Base-by-base conservation (phyloP, 179 eudicot species). In the Nepenthes alata region DNA sequence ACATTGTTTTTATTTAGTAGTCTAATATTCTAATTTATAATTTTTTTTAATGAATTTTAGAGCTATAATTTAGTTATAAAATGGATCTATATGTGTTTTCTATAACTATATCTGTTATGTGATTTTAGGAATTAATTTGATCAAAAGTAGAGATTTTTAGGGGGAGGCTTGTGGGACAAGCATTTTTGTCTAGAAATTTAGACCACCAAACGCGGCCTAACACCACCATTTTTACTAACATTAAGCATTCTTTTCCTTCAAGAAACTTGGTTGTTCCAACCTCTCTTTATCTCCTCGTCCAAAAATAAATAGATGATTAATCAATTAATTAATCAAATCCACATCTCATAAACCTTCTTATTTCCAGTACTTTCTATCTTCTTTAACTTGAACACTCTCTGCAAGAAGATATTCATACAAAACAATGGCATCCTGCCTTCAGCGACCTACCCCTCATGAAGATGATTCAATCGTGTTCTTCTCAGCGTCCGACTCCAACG, bases 381-480 rank as follows among this genome's bases (percentile, higher is more conserved):
- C 59, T 50, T 6, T 50, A 25, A 25, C 25, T 25, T 50, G 53
- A 3, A 5, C 8, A 11, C 52, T 13, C 12, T 2, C 12, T 14
- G 14, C 61, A 11, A 15, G n/a, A 45, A 59, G 53, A n/a, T 0
- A 47, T 35, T 45, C 62, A 11, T 1, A n/a, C 34, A 34, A 14
- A 53, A 60, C 44, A 62, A 90, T 85, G 97, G 74, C 80, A 11
- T 85, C 67, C 15, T 91, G 83, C 75, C 84, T 79, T 71, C 77
- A 80, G 44, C 78, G 58, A 55, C 72, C 74, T 48, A 35, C 71
- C 35, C 63, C 35, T 12, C 50, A 50, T 3, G 85, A 78, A 49
- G 89, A 91, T 11, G 96, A 82, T 66, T 75, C 95, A 10, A 60
- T 70, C 8, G 68, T 83, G 39, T 87, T 84, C 70, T 84, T 88